Evolutionary conservation across 805 yeast genomes (phyloP).

Genomic region (Candida pini): DNA sequence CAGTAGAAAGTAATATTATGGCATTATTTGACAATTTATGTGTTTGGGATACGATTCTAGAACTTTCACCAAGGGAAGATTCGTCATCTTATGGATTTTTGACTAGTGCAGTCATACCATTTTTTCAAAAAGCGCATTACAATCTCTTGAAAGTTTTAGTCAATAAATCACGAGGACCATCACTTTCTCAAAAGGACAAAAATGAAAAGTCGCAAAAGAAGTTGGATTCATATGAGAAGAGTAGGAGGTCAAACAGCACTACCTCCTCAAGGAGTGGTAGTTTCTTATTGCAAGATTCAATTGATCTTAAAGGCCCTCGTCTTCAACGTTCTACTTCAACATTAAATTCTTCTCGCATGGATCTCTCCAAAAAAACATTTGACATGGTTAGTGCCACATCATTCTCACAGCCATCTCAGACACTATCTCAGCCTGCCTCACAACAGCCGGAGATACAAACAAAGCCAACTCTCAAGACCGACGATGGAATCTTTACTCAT

Average conservation of each 20-base stretch:
- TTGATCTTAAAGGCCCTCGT: conserved; percentile 14
- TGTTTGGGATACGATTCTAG: conserved; percentile 29
- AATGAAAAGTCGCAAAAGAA: conserved; percentile 3
- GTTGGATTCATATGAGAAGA: conserved; percentile 2
- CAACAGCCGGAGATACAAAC: background rate
- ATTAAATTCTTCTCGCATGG: conserved; percentile 11
- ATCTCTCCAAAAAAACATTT: conserved; percentile 27
- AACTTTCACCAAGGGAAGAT: conserved; percentile 19
- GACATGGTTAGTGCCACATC: conserved; percentile 26
- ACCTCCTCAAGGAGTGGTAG: conserved; percentile 2
- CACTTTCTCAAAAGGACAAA: conserved; percentile 11
- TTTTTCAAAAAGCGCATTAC: conserved; percentile 22
- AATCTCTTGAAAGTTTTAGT: conserved; percentile 23
- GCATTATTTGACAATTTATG: conserved; percentile 27
- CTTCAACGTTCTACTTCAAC: conserved; percentile 22
- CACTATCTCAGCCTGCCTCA: conserved; percentile 2
- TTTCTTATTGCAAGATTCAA: background rate
- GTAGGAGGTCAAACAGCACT: conserved; percentile 1
- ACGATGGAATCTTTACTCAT: conserved; percentile 15
- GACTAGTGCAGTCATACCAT: conserved; percentile 25
- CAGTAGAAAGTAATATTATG: conserved; percentile 11
- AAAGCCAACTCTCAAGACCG: background rate
- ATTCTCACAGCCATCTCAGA: conserved; percentile 8
- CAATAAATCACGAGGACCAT: conserved; percentile 26
- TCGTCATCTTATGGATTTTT: conserved; percentile 25